A percentile compares a stretch with the other conserved stretches of the same genome.
phyloP scores from a whole-genome alignment of 1,284 basidiomycete species.

The Papiliotrema laurentii region DNA sequence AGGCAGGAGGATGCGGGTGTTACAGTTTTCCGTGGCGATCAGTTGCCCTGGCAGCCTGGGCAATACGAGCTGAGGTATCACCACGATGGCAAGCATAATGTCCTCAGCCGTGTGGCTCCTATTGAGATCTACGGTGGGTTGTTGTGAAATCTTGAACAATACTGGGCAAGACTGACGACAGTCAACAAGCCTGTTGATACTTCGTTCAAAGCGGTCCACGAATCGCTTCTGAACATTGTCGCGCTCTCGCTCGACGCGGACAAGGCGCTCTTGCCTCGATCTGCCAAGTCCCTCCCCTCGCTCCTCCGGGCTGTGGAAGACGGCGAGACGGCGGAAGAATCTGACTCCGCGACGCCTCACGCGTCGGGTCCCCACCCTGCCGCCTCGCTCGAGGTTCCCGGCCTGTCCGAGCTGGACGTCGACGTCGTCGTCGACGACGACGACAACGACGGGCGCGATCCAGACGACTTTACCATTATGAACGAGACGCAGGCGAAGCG shows the following conservation, averaged over 20 bases:
- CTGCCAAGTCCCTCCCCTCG: constrained; percentile 37
- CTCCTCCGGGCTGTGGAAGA: constrained; percentile 2
- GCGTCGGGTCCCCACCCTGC: background rate
- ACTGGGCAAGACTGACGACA: constrained; percentile 9
- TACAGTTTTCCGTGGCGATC: constrained; percentile 70
- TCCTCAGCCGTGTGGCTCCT: constrained; percentile 76
- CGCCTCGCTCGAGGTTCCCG: background rate
- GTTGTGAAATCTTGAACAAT: background rate
- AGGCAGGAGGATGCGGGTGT: constrained; percentile 54
- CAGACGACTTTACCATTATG: constrained; percentile 94
- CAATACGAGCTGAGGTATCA: constrained; percentile 77
- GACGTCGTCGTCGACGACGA: constrained; percentile 12
- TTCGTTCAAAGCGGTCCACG: constrained; percentile 59
- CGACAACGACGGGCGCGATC: constrained; percentile 53
- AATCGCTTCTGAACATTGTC: constrained; percentile 69
- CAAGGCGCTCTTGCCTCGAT: constrained; percentile 70
- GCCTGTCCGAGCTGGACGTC: background rate
- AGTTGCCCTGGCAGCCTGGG: constrained; percentile 80
- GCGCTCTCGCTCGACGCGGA: constrained; percentile 81
- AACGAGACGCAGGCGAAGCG: constrained; percentile 79
- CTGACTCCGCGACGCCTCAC: background rate
- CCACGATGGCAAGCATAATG: constrained; percentile 93
- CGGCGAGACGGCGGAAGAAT: background rate
- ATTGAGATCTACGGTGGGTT: constrained; percentile 78
- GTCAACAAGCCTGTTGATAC: constrained; percentile 48